Evolutionary conservation across 176 grass and related monocot genomes (phyloP).

Genomic region (Rhynchospora tenuis): DNA sequence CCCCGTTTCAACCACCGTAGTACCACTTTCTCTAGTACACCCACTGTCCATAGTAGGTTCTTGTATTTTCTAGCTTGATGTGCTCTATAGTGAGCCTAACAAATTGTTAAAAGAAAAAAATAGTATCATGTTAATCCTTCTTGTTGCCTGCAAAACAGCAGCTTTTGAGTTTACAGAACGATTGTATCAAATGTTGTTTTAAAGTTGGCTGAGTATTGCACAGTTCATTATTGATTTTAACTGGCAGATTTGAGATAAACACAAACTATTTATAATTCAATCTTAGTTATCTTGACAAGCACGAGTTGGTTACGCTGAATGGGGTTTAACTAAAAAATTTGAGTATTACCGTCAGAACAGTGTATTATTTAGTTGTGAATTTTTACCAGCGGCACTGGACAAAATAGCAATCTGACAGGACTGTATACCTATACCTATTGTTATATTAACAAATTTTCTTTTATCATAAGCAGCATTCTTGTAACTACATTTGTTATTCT

Average conservation of each 20-base stretch:
- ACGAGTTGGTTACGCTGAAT: background rate
- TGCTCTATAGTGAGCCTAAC: conserved; percentile 75
- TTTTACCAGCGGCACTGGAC: background rate
- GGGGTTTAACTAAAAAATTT: background rate
- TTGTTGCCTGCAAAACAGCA: background rate
- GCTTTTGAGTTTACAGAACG: background rate
- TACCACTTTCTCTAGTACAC: conserved; percentile 70
- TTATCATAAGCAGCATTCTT: background rate
- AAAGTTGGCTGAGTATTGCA: background rate
- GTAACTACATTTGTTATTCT: conserved; percentile 9
- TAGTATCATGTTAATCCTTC: background rate
- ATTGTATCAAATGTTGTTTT: background rate
- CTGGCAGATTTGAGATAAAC: background rate
- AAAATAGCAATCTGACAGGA: background rate
- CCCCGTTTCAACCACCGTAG: conserved; percentile 62
- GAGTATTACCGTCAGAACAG: background rate
- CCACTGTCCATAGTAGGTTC: conserved; percentile 46
- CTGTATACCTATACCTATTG: background rate
- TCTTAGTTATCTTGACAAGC: background rate
- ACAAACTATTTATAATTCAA: background rate
- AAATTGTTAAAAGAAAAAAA: conserved; percentile 23
- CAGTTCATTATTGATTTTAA: background rate
- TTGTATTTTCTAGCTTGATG: conserved; percentile 62
- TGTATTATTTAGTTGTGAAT: background rate
- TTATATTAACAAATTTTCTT: background rate